These are phyloP conservation scores for Boletus fagicola DNA, from an alignment of 768 basidiomycete genomes.

Conservation along the genomic window DNA sequence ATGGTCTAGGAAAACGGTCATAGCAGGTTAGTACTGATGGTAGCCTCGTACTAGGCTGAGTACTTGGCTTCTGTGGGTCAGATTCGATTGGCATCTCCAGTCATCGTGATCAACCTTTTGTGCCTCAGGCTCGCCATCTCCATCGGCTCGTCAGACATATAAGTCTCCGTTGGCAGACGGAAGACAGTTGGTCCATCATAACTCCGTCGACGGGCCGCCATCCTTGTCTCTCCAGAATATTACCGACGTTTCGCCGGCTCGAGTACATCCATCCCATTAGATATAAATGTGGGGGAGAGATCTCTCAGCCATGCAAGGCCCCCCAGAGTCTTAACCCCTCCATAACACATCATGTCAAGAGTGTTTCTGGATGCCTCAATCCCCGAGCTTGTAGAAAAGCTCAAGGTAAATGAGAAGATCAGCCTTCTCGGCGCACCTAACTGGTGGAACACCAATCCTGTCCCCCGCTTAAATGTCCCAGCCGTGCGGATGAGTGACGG, in stretches of 20 bases:
- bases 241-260: not conserved
- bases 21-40: too few relatives aligned
- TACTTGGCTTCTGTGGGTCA: not conserved
- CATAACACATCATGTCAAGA: not conserved
- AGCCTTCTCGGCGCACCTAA: not conserved
- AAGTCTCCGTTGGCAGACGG: not conserved
- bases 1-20: not conserved
- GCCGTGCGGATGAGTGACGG: not conserved
- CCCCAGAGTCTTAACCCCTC: not conserved
- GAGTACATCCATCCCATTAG: not conserved
- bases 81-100: not conserved
- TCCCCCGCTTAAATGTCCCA: not conserved
- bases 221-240: not conserved
- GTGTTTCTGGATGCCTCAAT: not conserved
- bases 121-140: too few relatives aligned
- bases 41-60: too few relatives aligned
- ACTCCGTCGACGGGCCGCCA: not conserved
- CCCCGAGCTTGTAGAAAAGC: not conserved
- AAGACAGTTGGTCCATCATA: not conserved
- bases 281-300: not conserved
- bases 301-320: not conserved
- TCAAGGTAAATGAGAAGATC: not conserved
- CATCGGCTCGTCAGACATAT: not conserved
- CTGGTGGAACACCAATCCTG: not conserved
- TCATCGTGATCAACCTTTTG: too few relatives aligned